Percentiles rank a stretch among this genome's conserved stretches.
These are phyloP conservation scores for Microbotryum violaceum DNA, from an alignment of 1,284 basidiomycete species.

Conservation along the genomic window DNA sequence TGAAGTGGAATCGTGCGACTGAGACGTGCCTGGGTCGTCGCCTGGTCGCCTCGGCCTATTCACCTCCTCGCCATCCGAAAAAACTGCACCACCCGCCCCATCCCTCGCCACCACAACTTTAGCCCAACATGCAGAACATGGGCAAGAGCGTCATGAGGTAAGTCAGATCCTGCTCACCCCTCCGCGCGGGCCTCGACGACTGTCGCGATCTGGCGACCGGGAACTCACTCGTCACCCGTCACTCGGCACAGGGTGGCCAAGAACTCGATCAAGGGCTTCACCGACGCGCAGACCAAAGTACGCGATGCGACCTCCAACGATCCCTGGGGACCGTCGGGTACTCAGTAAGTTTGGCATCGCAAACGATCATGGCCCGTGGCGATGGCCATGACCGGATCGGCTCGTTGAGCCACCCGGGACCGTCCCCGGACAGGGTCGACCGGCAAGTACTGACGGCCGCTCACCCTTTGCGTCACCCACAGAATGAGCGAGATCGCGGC, in stretches of 20 bases:
- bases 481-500: constrained; percentile 98
- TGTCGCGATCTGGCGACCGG: not conserved
- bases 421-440: too few species aligned
- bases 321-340: constrained; percentile 95
- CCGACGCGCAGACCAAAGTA: constrained; percentile 32
- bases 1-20: not conserved
- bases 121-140: constrained; percentile 24
- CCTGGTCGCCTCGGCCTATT: not conserved
- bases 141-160: constrained; percentile 30
- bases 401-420: not conserved
- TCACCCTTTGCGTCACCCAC: not conserved
- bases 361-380: not conserved
- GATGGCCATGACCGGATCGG: too few species aligned
- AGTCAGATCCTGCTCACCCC: not conserved
- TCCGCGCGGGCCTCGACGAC: not conserved
- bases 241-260: constrained; percentile 20
- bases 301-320: constrained; percentile 99
- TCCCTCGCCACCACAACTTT: not conserved
- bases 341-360: constrained; percentile 49
- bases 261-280: constrained; percentile 33
- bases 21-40: not conserved
- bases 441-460: not conserved
- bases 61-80: not conserved
- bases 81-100: not conserved
- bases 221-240: not conserved